Evolutionary conservation across 1,139 yeast species (phyloP).

Genomic region (Taphrina communis): DNA sequence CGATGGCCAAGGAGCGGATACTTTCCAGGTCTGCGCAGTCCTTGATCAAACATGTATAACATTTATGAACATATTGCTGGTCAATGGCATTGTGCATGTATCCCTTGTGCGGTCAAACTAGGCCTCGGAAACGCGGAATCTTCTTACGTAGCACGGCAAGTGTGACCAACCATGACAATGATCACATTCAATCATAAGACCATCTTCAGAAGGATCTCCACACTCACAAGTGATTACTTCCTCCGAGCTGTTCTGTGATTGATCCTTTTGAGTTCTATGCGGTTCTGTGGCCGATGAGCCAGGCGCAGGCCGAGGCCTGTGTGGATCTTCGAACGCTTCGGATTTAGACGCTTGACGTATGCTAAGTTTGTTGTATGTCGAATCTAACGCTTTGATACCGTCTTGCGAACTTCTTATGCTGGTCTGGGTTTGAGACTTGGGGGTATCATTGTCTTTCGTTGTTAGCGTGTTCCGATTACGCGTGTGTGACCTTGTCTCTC

Average conservation of each 20-base stretch:
- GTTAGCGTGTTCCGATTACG: background rate
- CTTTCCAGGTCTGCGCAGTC: slow-evolving; percentile 8
- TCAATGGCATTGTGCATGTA: background rate
- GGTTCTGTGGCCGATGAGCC: background rate
- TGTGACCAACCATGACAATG: slow-evolving; percentile 96
- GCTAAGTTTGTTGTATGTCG: background rate
- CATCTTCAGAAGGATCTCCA: slow-evolving; percentile 63
- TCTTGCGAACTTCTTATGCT: background rate
- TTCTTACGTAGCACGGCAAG: slow-evolving; percentile 41
- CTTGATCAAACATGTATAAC: slow-evolving; percentile 12
- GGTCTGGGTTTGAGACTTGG: background rate
- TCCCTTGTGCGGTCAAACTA: slow-evolving; percentile 10
- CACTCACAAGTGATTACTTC: slow-evolving; percentile 23
- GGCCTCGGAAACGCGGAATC: background rate
- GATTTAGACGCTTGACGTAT: background rate
- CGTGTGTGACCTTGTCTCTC: slow-evolving; percentile 8
- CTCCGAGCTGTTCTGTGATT: background rate
- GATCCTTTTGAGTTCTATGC: background rate
- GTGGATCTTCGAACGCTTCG: background rate
- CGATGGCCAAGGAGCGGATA: slow-evolving; percentile 40
- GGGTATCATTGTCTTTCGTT: background rate
- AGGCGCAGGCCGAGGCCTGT: background rate
- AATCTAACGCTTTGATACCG: background rate
- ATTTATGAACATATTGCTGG: slow-evolving; percentile 11
- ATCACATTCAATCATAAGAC: slow-evolving; percentile 87